Evolutionary conservation across 208 protist species (phyloP).

Genomic region (Leishmania turanica): DNA sequence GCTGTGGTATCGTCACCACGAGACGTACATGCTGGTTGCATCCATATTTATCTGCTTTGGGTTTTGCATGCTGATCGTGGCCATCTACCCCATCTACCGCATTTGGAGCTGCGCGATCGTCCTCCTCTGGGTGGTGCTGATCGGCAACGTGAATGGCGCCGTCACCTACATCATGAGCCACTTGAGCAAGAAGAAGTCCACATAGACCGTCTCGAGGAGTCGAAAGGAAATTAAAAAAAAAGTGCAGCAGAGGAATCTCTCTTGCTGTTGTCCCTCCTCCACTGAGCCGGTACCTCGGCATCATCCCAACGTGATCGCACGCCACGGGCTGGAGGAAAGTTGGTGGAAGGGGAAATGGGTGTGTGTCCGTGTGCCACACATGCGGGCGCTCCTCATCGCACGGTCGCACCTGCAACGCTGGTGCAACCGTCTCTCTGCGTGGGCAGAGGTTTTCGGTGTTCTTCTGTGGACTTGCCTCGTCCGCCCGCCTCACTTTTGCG

Average conservation of each 20-base stretch:
- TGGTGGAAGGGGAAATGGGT: not conserved
- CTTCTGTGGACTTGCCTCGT: not conserved
- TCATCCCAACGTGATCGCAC: not conserved
- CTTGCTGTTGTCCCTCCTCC: not conserved
- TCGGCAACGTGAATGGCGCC: conserved; percentile 30
- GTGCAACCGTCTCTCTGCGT: not conserved
- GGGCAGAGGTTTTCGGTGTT: not conserved
- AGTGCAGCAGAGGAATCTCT: not conserved
- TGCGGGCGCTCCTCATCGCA: not conserved
- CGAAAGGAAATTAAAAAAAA: not conserved
- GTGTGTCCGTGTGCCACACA: not conserved
- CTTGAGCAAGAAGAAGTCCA: conserved; percentile 18
- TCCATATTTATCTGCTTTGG: conserved; percentile 26
- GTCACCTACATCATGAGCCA: conserved; percentile 20
- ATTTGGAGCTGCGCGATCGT: conserved; percentile 34
- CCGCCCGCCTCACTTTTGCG: not conserved
- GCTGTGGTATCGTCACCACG: conserved; percentile 68
- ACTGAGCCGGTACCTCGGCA: not conserved
- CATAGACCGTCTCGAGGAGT: not conserved
- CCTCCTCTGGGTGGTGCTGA: conserved; percentile 25
- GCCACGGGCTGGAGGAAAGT: not conserved
- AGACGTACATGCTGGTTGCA: conserved; percentile 46
- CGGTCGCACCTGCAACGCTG: not conserved
- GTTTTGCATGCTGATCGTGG: conserved; percentile 39
- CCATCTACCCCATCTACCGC: conserved; percentile 60